A percentile compares a stretch with the other conserved stretches of the same genome.
Conservation (phyloP, 208 protist species). For the Wallacemonas sp. region DNA sequence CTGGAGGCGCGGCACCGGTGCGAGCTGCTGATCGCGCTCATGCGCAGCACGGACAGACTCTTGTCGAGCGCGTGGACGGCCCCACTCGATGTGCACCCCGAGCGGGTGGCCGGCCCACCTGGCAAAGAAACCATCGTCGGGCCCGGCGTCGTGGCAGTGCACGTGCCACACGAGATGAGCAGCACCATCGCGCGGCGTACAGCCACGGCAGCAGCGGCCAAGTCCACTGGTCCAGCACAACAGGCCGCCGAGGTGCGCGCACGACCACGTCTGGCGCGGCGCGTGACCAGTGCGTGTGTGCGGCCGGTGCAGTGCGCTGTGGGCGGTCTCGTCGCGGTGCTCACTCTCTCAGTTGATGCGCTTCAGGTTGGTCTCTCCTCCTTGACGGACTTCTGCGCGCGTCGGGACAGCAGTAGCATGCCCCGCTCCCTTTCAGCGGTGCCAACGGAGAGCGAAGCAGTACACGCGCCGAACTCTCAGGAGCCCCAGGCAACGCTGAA, state of each 20-base stretch:
- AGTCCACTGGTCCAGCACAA: too few species aligned
- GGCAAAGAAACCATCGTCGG: too few species aligned
- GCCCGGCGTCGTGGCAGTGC: too few species aligned
- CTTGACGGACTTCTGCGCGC: not conserved
- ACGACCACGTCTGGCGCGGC: not conserved
- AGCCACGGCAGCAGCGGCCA: not conserved
- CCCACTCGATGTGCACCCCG: too few species aligned
- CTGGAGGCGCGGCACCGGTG: not conserved
- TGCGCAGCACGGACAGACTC: conserved; percentile 1
- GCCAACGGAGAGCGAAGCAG: too few species aligned
- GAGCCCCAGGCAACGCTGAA: too few species aligned
- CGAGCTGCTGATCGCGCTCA: not conserved
- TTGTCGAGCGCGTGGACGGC: not conserved
- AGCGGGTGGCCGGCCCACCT: too few species aligned
- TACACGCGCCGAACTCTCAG: too few species aligned
- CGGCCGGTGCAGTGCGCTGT: not conserved
- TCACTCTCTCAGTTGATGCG: conserved; percentile 1
- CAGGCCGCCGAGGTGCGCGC: not conserved
- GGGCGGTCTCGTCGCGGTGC: not conserved
- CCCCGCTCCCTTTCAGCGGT: not conserved
- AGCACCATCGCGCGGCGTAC: too few species aligned
- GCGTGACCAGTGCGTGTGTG: not conserved
- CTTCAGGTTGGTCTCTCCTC: not conserved
- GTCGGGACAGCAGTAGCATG: not conserved
- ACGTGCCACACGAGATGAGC: not conserved